phyloP scores from a whole-genome alignment of 2,329 filamentous ascomycete species.

The Aspergillus hiratsukae region DNA sequence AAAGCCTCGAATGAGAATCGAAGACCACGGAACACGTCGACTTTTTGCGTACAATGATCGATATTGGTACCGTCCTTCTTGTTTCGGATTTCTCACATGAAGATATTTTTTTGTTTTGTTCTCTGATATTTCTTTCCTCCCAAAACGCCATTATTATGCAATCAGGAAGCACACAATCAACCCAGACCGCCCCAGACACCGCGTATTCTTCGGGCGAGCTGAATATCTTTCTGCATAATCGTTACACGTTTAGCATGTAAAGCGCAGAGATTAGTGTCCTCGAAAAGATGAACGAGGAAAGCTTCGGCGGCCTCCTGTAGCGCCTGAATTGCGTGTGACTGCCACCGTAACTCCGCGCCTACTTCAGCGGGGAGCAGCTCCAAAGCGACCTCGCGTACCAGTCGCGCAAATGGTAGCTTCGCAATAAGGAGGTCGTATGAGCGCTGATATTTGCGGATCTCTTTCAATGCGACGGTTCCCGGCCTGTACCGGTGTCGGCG shows the following conservation, averaged over 20 bases:
- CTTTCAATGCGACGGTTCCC: constrained; percentile 81
- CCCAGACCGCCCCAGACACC: constrained; percentile 70
- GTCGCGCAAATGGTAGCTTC: constrained; percentile 48
- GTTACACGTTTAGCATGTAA: constrained; percentile 96
- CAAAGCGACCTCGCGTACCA: constrained; percentile 52
- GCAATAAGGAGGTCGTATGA: constrained; percentile 79
- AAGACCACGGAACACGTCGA: background rate
- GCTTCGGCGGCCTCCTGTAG: constrained; percentile 95
- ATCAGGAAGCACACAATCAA: constrained; percentile 28
- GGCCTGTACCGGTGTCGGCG: constrained; percentile 63
- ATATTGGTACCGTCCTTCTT: background rate
- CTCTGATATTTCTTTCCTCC: background rate
- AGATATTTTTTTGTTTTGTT: background rate
- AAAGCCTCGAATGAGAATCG: constrained; percentile 1
- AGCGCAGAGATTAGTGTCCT: constrained; percentile 92
- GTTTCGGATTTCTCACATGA: background rate
- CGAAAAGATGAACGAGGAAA: constrained; percentile 93
- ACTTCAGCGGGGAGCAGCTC: constrained; percentile 53
- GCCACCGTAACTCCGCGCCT: constrained; percentile 78
- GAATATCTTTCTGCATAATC: constrained; percentile 97
- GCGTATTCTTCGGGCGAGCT: constrained; percentile 76
- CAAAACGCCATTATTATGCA: background rate
- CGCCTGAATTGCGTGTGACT: constrained; percentile 89
- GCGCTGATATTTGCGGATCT: constrained; percentile 88
- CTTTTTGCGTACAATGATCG: background rate